Evolutionary conservation across 805 yeast genomes (phyloP).

Genomic region (Starmera dryadoides): DNA sequence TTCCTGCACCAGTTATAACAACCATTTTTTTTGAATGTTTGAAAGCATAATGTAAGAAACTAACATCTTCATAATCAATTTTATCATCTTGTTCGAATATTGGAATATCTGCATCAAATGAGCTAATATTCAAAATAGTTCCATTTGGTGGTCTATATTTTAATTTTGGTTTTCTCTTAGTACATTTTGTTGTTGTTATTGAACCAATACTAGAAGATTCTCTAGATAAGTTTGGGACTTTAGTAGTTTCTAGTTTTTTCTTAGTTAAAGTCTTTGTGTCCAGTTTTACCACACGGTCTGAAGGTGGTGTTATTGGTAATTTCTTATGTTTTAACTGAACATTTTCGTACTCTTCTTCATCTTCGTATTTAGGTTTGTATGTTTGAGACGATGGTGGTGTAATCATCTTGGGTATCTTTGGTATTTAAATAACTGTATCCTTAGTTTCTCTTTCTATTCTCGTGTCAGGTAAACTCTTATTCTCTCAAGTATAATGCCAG

Average conservation of each 20-base stretch:
- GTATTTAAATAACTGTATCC: background rate
- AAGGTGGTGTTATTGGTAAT: constrained; percentile 7
- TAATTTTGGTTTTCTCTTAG: constrained; percentile 35
- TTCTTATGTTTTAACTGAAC: background rate
- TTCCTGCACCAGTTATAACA: constrained; percentile 83
- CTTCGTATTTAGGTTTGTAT: background rate
- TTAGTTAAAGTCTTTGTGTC: background rate
- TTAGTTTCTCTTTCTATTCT: background rate
- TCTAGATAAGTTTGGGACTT: no score
- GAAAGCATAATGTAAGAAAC: constrained; percentile 45
- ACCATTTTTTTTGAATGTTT: constrained; percentile 50
- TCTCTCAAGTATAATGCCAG: no score
- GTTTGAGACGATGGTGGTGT: constrained; percentile 21
- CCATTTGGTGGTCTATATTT: constrained; percentile 40
- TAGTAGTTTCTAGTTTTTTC: background rate
- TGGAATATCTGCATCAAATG: constrained; percentile 16
- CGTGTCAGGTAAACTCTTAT: background rate
- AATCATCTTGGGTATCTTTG: constrained; percentile 1
- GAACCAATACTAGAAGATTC: background rate
- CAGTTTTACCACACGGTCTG: background rate
- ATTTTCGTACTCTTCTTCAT: background rate
- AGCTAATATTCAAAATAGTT: constrained; percentile 31
- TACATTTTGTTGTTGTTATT: constrained; percentile 2
- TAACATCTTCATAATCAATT: constrained; percentile 32
- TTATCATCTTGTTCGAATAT: constrained; percentile 25